phyloP scores from a whole-genome alignment of 1,139 yeast genomes.

The Geotrichum armillariae region DNA sequence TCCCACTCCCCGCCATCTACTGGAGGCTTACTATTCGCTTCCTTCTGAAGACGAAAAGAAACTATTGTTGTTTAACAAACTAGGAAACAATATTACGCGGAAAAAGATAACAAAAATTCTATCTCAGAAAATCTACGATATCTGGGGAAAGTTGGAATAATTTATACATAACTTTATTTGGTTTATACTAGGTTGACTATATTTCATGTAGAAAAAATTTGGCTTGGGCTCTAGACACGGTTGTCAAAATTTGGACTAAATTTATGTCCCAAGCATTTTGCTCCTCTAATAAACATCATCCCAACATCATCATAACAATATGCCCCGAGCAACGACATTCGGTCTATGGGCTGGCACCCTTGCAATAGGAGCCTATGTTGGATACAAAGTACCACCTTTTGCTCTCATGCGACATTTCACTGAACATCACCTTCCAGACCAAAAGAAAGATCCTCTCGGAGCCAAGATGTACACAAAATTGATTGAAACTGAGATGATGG shows the following conservation, averaged over 20 bases:
- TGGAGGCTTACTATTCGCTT: conserved; percentile 43
- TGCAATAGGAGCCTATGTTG: conserved; percentile 9
- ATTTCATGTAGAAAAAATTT: not conserved
- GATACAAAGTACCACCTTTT: conserved; percentile 16
- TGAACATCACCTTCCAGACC: conserved; percentile 13
- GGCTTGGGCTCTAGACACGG: no score
- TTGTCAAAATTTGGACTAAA: no score
- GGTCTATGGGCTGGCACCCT: conserved; percentile 4
- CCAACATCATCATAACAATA: no score
- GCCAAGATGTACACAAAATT: conserved; percentile 10
- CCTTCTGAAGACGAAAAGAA: conserved; percentile 42
- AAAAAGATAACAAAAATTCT: conserved; percentile 59
- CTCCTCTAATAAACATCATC: no score
- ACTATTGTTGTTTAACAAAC: conserved; percentile 45
- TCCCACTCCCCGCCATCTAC: conserved; percentile 59
- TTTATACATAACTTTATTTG: no score
- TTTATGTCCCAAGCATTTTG: no score
- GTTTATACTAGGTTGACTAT: not conserved
- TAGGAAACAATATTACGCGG: conserved; percentile 56
- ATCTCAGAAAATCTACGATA: conserved; percentile 60
- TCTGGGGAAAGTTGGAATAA: conserved; percentile 55
- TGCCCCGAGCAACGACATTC: not conserved
- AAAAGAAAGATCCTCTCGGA: conserved; percentile 9
- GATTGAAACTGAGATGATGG: conserved; percentile 17
- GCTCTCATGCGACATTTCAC: conserved; percentile 6